phyloP scores from a whole-genome alignment of 2,329 filamentous ascomycete species.

The Alternaria sp. region DNA sequence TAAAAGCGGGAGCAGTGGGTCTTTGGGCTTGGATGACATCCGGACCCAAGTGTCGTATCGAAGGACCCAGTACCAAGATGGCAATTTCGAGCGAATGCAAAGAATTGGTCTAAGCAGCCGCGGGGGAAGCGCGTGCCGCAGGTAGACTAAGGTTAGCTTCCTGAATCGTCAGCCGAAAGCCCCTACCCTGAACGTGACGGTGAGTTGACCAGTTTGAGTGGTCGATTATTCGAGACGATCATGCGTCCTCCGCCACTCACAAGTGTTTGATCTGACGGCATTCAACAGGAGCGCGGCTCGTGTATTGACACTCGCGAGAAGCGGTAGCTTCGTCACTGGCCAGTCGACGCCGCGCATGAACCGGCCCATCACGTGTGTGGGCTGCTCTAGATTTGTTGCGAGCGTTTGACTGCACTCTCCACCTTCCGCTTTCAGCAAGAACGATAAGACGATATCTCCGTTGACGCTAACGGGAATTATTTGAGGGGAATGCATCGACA shows the following conservation, averaged over 20 bases:
- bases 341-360: not conserved
- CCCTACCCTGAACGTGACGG: not conserved
- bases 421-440: not conserved
- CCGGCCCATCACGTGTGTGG: not conserved
- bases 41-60: not conserved
- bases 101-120: too few species aligned
- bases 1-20: not conserved
- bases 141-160: not conserved
- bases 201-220: not conserved
- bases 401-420: not conserved
- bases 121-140: not conserved
- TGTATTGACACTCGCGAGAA: not conserved
- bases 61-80: not conserved
- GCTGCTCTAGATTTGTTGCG: not conserved
- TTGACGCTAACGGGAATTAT: not conserved
- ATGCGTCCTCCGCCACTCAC: not conserved
- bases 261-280: not conserved
- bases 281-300: not conserved
- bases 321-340: not conserved
- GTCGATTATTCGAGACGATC: slow-evolving; percentile 1
- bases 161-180: not conserved
- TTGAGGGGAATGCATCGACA: not conserved
- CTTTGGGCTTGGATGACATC: not conserved
- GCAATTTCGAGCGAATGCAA: not conserved
- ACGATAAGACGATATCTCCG: not conserved